Percentiles rank a stretch among this genome's conserved stretches.
These are phyloP conservation scores for Lotus japonicus DNA, from an alignment of 306 rosid species.

Conservation along the genomic window DNA sequence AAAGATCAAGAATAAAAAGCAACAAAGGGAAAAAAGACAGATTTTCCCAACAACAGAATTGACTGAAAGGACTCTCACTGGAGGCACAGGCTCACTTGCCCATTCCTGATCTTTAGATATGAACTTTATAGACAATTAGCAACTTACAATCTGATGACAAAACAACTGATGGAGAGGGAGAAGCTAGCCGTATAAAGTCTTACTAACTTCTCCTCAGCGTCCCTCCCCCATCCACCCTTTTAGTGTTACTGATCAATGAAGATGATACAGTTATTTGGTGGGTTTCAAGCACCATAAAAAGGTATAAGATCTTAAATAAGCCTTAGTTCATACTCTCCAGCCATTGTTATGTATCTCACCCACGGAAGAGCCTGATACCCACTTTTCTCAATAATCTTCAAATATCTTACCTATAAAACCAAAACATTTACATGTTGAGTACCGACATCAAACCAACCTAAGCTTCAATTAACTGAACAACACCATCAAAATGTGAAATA, in stretches of 20 bases:
- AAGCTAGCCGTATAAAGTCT: constrained; percentile 29
- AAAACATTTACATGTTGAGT: constrained; percentile 8
- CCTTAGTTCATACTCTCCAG: constrained; percentile 93
- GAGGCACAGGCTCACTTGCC: constrained; percentile 1
- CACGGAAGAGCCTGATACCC: constrained; percentile 99
- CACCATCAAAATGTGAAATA: background rate
- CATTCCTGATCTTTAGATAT: constrained; percentile 10
- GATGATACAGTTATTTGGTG: background rate
- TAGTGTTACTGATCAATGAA: constrained; percentile 9
- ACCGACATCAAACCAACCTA: background rate
- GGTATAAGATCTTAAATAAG: constrained; percentile 46
- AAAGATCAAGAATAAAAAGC: background rate
- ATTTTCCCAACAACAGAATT: constrained; percentile 13
- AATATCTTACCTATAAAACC: constrained; percentile 70
- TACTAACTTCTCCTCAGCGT: constrained; percentile 9
- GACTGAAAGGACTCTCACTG: constrained; percentile 1
- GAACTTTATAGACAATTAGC: constrained; percentile 29
- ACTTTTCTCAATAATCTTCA: constrained; percentile 95
- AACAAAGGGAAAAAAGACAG: background rate
- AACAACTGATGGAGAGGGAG: constrained; percentile 24
- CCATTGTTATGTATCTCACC: constrained; percentile 99
- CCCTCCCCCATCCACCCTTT: constrained; percentile 23
- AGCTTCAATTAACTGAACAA: constrained; percentile 2
- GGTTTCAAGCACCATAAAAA: constrained; percentile 14
- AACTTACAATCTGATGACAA: constrained; percentile 28